phyloP scores from a whole-genome alignment of 148 eudicot genomes.

The Rhododendron kiyosumense region DNA sequence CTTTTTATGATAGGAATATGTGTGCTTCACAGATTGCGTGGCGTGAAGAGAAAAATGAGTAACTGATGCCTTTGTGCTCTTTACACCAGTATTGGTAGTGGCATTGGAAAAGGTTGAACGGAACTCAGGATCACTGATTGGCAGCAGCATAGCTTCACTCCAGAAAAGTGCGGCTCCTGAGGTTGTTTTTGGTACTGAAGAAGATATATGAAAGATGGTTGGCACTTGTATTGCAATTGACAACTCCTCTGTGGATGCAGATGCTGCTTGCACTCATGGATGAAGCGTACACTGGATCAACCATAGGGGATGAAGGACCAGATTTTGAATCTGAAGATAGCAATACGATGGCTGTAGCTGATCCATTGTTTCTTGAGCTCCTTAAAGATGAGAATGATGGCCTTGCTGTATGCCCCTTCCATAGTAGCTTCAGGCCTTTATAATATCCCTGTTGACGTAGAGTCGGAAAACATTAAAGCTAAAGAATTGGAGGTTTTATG shows the following conservation, averaged over 20 bases:
- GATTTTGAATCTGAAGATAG: slow-evolving; percentile 96
- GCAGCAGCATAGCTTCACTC: slow-evolving; percentile 91
- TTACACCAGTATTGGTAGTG: slow-evolving; percentile 68
- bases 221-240: background rate
- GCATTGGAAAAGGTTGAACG: slow-evolving; percentile 92
- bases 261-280: slow-evolving; percentile 98
- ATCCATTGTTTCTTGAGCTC: slow-evolving; percentile 91
- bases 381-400: slow-evolving; percentile 99
- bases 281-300: slow-evolving; percentile 99
- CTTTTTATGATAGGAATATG: background rate
- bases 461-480: background rate
- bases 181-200: slow-evolving; percentile 39
- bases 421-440: background rate
- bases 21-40: background rate
- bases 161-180: slow-evolving; percentile 95
- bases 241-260: slow-evolving; percentile 37
- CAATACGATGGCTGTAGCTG: slow-evolving; percentile 71
- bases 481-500: background rate
- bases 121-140: slow-evolving; percentile 85
- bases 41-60: background rate
- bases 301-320: slow-evolving; percentile 88
- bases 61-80: slow-evolving; percentile 2
- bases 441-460: background rate
- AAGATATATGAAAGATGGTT: background rate
- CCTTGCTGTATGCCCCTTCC: slow-evolving; percentile 66